A percentile compares a stretch with the other conserved stretches of the same genome.
These are phyloP conservation scores for Leccinum pellstonianum DNA, from an alignment of 768 basidiomycete genomes.

Conservation along the genomic window DNA sequence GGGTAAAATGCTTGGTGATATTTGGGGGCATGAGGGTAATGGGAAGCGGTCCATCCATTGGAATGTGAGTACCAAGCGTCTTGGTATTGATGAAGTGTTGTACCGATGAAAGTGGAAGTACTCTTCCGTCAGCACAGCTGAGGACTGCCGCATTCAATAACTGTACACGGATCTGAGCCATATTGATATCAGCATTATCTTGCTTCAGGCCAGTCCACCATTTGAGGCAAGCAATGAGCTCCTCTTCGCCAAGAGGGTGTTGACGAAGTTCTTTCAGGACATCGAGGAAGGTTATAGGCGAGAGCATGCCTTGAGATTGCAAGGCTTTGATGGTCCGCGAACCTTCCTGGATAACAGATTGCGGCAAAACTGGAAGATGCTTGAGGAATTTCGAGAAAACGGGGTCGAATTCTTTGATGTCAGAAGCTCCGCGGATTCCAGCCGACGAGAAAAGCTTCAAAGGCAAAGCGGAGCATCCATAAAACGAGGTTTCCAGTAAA, in stretches of 20 bases:
- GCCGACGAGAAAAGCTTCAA: slow-evolving; percentile 10
- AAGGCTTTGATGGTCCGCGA: slow-evolving; percentile 60
- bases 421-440: slow-evolving; percentile 11
- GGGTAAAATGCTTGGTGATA: slow-evolving; percentile 46
- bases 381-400: slow-evolving; percentile 75
- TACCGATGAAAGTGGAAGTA: slow-evolving; percentile 70
- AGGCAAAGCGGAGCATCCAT: slow-evolving; percentile 10
- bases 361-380: slow-evolving; percentile 70
- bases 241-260: slow-evolving; percentile 65
- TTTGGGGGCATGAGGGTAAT: slow-evolving; percentile 7
- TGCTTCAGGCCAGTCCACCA: slow-evolving; percentile 71
- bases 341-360: slow-evolving; percentile 54
- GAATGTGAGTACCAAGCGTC: slow-evolving; percentile 51
- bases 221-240: slow-evolving; percentile 78
- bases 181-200: slow-evolving; percentile 35
- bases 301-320: slow-evolving; percentile 62
- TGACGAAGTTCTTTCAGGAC: slow-evolving; percentile 74
- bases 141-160: slow-evolving; percentile 75
- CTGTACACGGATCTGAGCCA: slow-evolving; percentile 50
- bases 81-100: slow-evolving; percentile 69
- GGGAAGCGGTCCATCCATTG: slow-evolving; percentile 15
- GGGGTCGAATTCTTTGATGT: slow-evolving; percentile 59
- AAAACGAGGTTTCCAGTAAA: slow-evolving; percentile 70
- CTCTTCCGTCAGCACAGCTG: slow-evolving; percentile 44
- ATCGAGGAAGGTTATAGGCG: slow-evolving; percentile 76